Evolutionary conservation across 139 green algal genomes (phyloP), one percentile per base, ranked within the genome.

Genomic region (Asterochloris erici): DNA sequence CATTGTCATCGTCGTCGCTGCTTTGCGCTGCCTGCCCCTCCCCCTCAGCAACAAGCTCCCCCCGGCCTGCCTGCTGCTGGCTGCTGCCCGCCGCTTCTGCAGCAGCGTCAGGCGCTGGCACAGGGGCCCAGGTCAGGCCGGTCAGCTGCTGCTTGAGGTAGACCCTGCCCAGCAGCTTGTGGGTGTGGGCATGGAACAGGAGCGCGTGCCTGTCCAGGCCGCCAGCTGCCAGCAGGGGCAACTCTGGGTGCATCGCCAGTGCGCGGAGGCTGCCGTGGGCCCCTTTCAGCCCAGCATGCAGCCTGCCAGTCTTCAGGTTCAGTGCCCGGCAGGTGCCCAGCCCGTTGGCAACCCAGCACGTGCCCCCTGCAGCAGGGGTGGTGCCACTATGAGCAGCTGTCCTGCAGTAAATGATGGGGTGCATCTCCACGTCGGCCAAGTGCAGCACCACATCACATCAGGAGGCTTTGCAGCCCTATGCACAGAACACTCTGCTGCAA

Each of bases 91-190:
- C 38, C 38, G 38, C 38, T 54, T 54, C 38, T 54, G 38, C 38
- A 2, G 38, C 38, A 54, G 38, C 38, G 38, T 71, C 66, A 26
- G 17, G 66, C 66, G 10, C 21, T 71, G 66, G 17, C 66, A 71
- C 66, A 71, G 17, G 19, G 19, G 66, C 29, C 76, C 76, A 80
- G 12, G 76, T 63, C 24, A 81, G 62, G 26, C n/a, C 63, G 74
- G 77, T 81, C 63, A 81, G 66, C 26, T 74, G 63, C 26, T 74
- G 77, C 27, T 81, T 81, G n/a, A 81, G 61, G 27, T 81, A 81
- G 26, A 74, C 17, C 26, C 74, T 81, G 77, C 26, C 68, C 13
- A 81, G 77, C 26, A 73, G 21, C 66, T 63, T 26, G 28, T 73
- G 73, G 14, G 77, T 73, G 26, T 73, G 61, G 15, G 74, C 27